These are phyloP conservation scores for Leavenworthia alabamica DNA, from an alignment of 345 rosid species.

Conservation along the genomic window DNA sequence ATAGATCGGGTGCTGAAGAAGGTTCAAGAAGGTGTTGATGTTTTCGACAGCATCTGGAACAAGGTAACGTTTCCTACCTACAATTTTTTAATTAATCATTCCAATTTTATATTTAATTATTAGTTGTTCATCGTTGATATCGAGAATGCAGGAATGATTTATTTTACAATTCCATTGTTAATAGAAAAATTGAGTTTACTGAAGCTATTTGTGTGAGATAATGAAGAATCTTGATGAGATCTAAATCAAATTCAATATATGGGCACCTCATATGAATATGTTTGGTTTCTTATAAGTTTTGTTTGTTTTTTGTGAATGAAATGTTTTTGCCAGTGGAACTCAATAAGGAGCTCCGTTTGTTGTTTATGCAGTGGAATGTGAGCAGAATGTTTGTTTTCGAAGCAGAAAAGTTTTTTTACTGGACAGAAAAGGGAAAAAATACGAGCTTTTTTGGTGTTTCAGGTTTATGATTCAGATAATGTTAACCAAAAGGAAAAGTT, in stretches of 20 bases:
- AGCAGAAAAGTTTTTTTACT: slow-evolving; percentile 32
- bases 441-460: slow-evolving; percentile 28
- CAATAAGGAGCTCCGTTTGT: slow-evolving; percentile 32
- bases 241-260: background rate
- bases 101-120: background rate
- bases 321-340: slow-evolving; percentile 22
- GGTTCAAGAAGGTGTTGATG: slow-evolving; percentile 98
- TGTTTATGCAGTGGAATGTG: slow-evolving; percentile 37
- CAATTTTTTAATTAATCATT: background rate
- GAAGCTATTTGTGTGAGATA: slow-evolving; percentile 3
- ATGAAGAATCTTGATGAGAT: background rate
- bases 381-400: slow-evolving; percentile 36
- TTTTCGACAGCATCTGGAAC: slow-evolving; percentile 97
- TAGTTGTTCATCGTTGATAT: background rate
- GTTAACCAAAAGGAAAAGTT: slow-evolving; percentile 97
- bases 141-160: slow-evolving; percentile 19
- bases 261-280: too few species aligned
- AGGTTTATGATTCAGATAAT: slow-evolving; percentile 97
- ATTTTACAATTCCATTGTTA: background rate
- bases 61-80: slow-evolving; percentile 41
- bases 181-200: background rate
- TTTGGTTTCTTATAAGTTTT: background rate
- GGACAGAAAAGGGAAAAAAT: slow-evolving; percentile 26
- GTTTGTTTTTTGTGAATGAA: slow-evolving; percentile 15
- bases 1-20: slow-evolving; percentile 98